Base-by-base conservation (phyloP, 2,329 filamentous ascomycete genomes). In the Diaporthe humulicola region DNA sequence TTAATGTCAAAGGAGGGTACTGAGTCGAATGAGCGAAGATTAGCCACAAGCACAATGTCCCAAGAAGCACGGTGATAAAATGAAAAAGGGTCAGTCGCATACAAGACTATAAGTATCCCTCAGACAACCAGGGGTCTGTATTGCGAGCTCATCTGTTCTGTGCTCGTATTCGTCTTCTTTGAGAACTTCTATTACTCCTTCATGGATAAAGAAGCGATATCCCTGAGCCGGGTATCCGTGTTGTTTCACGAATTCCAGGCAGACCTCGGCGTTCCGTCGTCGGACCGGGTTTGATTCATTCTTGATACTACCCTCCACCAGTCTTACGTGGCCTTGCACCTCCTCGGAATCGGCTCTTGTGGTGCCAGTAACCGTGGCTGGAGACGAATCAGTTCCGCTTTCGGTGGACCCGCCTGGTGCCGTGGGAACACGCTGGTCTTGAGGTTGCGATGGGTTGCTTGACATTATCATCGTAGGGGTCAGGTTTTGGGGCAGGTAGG, bases 1-100 rank as follows among this genome's bases (percentile, higher is more conserved):
- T 58, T 58, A 58, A 40, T 58, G 33, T 38, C 33, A 58, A 58
- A 58, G 56, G 56, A 58, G 56, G 56, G 56, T 40, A 38, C 56
- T 58, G 22, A 33, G 38, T 40, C 5, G 33, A 38, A 40, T 58
- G 56, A 38, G 56, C 33, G 30, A 40, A 58, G 33, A 38, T 40
- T 40, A 58, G 56, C 38, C 1, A 25, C 22, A 58, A 38, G 30
- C 33, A 38, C 56, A 58, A 58, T 58, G 33, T 58, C 33, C 10
- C 33, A n/a, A 58, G 22, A 38, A 25, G 22, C 22, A 58, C 2
- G 33, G 33, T n/a, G 56, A 58, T 38, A 38, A 38, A 58, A 58
- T 38, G 33, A 38, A 40, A 61, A 40, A 25, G n/a, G 22, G 22
- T 22, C 57, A 60, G 33, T 36, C 2, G 12, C 57, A 40, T 42